phyloP scores from a whole-genome alignment of 495 filamentous ascomycete genomes.

The Staphylotrichum longicolle region DNA sequence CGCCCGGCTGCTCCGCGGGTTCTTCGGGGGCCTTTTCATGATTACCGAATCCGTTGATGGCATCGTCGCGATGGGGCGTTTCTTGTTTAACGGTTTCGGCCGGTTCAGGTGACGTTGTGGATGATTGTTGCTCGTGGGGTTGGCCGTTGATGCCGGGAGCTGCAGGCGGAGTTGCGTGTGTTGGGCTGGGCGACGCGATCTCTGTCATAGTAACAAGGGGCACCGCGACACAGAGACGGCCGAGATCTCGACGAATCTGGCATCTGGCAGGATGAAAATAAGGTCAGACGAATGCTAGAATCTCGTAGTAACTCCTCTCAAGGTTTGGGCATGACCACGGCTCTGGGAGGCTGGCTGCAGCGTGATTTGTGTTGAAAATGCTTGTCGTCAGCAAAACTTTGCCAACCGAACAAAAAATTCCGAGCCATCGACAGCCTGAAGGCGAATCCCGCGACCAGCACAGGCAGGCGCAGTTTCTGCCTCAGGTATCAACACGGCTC shows the following conservation, averaged over 20 bases:
- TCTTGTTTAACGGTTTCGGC: constrained; percentile 15
- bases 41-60: constrained; percentile 9
- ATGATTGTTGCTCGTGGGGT: constrained; percentile 17
- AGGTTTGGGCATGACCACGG: constrained; percentile 63
- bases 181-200: constrained; percentile 50
- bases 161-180: constrained; percentile 36
- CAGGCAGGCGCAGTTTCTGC: constrained; percentile 18
- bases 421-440: constrained; percentile 29
- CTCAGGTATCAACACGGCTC: constrained; percentile 25
- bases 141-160: constrained; percentile 31
- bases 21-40: not conserved
- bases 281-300: constrained; percentile 62
- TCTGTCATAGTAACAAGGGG: constrained; percentile 50
- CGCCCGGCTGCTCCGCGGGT: constrained; percentile 3
- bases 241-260: constrained; percentile 65
- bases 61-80: not conserved
- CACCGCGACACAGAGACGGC: constrained; percentile 42
- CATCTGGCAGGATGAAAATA: constrained; percentile 58
- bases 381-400: constrained; percentile 48
- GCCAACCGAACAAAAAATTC: constrained; percentile 38
- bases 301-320: constrained; percentile 49
- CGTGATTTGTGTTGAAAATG: constrained; percentile 40
- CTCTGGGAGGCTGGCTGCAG: constrained; percentile 40
- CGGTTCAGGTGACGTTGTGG: constrained; percentile 9
- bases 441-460: constrained; percentile 28